Evolutionary conservation across 106 monocot species (phyloP), one percentile per base, ranked within the genome.

Genomic region (Ottelia alismoides): DNA sequence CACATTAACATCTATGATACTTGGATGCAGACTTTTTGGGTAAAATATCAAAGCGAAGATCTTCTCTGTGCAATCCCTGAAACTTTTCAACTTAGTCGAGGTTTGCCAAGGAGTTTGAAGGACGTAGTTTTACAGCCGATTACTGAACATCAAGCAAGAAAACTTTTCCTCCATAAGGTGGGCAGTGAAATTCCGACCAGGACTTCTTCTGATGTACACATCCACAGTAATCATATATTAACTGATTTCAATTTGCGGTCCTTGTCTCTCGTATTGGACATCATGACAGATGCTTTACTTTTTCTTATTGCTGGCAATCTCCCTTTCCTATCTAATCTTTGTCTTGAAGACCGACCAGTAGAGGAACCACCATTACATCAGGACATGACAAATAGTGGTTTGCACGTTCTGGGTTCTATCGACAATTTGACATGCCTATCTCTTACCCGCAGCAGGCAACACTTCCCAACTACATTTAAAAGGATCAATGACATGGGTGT

Each of bases 401-500:
- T 93, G 70, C 77, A 78, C 28, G 55, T 67, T 27, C 57, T 93
- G 58, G 58, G 64, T 19, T 68, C 67, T 18, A 72, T 66, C 28
- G 58, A 45, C 28, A 68, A 71, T 49, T 62, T 93, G 64, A 73
- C 32, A 45, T 47, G 47, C 26, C 84, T 93, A 22, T 78, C 79
- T 55, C 74, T 93, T 20, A 70, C 79, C 16, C 74, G 86, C 5
- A 69, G 53, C 31, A 68, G 65, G 55, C 60, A 69, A 40, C 55
- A 52, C 26, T 65, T 17, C 10, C 52, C 55, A 24, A 32, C 62
- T 7, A 62, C 75, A 30, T 93, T 93, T 31, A 77, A 28, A 73
- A 59, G 77, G 56, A 74, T 87, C 30, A 88, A 75, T 40, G 93
- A 93, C 72, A 35, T 93, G 52, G 93, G 83, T 26, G 65, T 88